phyloP scores from a whole-genome alignment of 2,329 filamentous ascomycete genomes.

The Incumbomyces delicatus region DNA sequence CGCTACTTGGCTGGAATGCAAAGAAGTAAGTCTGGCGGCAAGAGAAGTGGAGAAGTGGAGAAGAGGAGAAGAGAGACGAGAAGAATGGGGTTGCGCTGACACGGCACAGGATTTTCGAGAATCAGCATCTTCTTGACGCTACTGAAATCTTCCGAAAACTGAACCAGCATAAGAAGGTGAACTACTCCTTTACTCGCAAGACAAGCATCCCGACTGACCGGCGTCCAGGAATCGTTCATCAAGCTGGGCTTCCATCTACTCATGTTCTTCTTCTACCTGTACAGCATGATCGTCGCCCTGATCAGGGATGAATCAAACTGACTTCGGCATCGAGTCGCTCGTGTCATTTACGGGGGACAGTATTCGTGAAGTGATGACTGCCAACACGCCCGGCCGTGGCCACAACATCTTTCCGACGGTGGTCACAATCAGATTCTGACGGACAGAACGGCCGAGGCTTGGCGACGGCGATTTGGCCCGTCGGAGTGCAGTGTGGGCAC shows the following conservation, averaged over 20 bases:
- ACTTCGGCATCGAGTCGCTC: conserved; percentile 33
- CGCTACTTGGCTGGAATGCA: conserved; percentile 82
- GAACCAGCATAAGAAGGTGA: conserved; percentile 98
- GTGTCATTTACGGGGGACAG: conserved; percentile 28
- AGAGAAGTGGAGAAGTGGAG: not conserved
- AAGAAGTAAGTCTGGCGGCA: conserved; percentile 67
- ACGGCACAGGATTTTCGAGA: conserved; percentile 72
- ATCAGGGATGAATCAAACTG: conserved; percentile 91
- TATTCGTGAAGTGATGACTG: conserved; percentile 3
- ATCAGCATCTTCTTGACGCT: conserved; percentile 91
- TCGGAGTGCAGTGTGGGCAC: too few species aligned
- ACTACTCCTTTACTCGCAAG: not conserved
- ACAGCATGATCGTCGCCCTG: conserved; percentile 95
- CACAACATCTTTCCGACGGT: not conserved
- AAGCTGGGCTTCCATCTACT: conserved; percentile 97
- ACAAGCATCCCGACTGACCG: conserved; percentile 2
- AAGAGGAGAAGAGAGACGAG: not conserved
- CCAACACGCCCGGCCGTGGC: not conserved
- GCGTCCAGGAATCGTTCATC: conserved; percentile 84
- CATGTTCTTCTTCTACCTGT: conserved; percentile 99
- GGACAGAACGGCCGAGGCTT: too few species aligned
- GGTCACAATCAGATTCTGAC: too few species aligned
- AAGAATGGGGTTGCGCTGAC: not conserved
- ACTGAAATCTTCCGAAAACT: conserved; percentile 99
- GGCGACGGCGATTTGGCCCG: too few species aligned